Evolutionary conservation across 805 yeast species (phyloP), one percentile per base, ranked within the genome.

Genomic region (Saitoella complicata): DNA sequence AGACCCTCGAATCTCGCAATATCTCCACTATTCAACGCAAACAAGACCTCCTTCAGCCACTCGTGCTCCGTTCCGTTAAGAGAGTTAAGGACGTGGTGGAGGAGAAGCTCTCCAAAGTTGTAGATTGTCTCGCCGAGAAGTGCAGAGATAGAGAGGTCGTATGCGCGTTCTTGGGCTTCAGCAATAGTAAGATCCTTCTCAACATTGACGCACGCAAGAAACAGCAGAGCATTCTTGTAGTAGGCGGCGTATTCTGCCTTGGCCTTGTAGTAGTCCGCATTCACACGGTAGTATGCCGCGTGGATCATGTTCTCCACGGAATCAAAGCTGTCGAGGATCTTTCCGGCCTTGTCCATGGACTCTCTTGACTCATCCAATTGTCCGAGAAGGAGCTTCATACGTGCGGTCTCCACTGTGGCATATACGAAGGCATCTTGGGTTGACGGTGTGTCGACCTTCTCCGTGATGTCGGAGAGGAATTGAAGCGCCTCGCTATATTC

Each of bases 51-150:
- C 50, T 76, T 73, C 49, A 91, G 66, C 94, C 95, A 85, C 35
- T 65, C 61, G 59, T 73, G 73, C 39, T 66, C 66, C 37, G 73
- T 61, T 43, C 65, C 69, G 31, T 65, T 64, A 38, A 80, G 69
- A 37, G 68, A 61, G 38, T 66, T 58, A 61, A 86, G 72, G 40
- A 88, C 76, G 39, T 91, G 94, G 62, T 88, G 97, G 60, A 86
- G 76, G 49, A 91, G 71, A 50, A 91, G 72, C 64, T 91, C 98
- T 43, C 97, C 97, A 62, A 91, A 91, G 65, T 88, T 91, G 68
- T 85, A 91, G 54, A 88, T 83, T 56, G 75, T 78, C 58, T 86
- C 94, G 41, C 96, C 97, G 54, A 88, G 69, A 48, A 91, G 66
- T 0, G 96, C 97, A 32, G 94, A 78, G 40, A 85, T 69, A 48